Base-by-base conservation (phyloP, 345 rosid genomes). In the Sonneratia caseolaris region DNA sequence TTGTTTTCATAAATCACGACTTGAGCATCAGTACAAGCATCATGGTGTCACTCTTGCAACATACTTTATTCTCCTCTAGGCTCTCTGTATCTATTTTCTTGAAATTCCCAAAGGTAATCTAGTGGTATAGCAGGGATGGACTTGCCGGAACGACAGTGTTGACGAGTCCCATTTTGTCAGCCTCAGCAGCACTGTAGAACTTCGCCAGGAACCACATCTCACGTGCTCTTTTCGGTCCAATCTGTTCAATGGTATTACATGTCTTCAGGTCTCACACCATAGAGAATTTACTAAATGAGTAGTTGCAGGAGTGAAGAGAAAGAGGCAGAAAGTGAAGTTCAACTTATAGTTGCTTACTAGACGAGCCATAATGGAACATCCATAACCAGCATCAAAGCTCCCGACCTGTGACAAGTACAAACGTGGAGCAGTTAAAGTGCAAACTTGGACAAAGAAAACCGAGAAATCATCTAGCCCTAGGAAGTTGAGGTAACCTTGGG, bases 371-470 rank as follows among this genome's bases (percentile, higher is more conserved):
- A 91, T 83, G 53, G 98, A 90, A 75, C 98, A 88, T 73, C 98
- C 98, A 70, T 94, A 94, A 73, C 97, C 97, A 71, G 96, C 97
- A 84, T 94, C 98, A 79, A 94, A 94, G 81, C 98, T 94, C 76
- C 98, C 98, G 67, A 91, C 98, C 96, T 94, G 78, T n/a, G 68
- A 67, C 56, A 38, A 27, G 32, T 27, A 76, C 5, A 56, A 51
- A 70, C 19, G 18, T 1, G 36, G 6, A 42, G 32, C 38, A 42
- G 36, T 55, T 14, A 22, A 1, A 70, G 6, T 37, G 35, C 27
- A 40, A 55, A 40, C 5, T n/a, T 10, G 10, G 66, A 32, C 10
- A 14, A 2, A 62, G 37, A 32, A 27, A 32, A 32, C 64, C n/a
- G 64, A n/a, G 7, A 53, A 53, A n/a, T n/a, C 12, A 57, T 57